Evolutionary conservation across 176 grass and related monocot genomes (phyloP).

Genomic region (Poa pratensis): DNA sequence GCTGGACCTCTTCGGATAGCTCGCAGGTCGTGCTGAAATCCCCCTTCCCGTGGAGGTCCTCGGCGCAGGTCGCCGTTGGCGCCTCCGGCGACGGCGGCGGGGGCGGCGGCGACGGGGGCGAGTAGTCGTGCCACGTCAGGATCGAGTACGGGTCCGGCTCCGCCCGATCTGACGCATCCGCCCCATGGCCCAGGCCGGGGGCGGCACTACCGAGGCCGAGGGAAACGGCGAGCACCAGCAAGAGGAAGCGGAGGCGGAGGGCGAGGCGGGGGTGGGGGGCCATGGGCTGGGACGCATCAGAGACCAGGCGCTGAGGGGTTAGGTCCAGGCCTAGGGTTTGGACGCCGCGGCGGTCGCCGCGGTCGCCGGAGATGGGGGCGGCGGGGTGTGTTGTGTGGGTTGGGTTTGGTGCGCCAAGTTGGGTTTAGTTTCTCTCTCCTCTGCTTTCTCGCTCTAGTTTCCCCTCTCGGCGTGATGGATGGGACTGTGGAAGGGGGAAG

Average conservation of each 20-base stretch:
- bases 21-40: slow-evolving; percentile 77
- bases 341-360: slow-evolving; percentile 6
- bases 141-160: slow-evolving; percentile 69
- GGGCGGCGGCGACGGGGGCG: slow-evolving; percentile 83
- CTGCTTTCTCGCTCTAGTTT: slow-evolving; percentile 24
- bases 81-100: slow-evolving; percentile 63
- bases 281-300: slow-evolving; percentile 93
- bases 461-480: too few species aligned
- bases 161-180: slow-evolving; percentile 47
- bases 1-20: slow-evolving; percentile 67
- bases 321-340: neutral
- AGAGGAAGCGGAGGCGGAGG: slow-evolving; percentile 43
- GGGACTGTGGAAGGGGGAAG: neutral
- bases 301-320: slow-evolving; percentile 31
- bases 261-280: slow-evolving; percentile 52
- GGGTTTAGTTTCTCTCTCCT: slow-evolving; percentile 49
- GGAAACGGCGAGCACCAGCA: slow-evolving; percentile 37
- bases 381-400: slow-evolving; percentile 33
- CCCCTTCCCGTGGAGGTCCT: slow-evolving; percentile 76
- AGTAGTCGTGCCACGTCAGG: slow-evolving; percentile 98
- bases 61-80: slow-evolving; percentile 69
- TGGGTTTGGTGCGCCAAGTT: slow-evolving; percentile 56
- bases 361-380: slow-evolving; percentile 36
- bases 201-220: slow-evolving; percentile 52
- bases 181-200: slow-evolving; percentile 33